Conservation (phyloP, 305 asterid species). For the Stenogyne calaminthoides region DNA sequence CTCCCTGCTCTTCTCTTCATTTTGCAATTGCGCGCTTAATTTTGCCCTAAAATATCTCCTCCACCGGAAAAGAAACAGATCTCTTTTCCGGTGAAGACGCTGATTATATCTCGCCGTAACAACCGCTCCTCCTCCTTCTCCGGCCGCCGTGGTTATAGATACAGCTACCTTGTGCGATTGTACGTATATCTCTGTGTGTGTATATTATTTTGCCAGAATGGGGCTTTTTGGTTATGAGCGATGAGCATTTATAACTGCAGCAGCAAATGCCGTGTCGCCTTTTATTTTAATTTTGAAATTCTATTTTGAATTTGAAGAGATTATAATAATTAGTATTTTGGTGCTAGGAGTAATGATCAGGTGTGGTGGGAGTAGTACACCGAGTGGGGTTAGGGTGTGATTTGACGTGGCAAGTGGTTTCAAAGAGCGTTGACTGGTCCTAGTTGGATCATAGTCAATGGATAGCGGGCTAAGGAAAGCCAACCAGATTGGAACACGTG, state of each 20-base stretch:
- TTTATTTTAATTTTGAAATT: constrained; percentile 1
- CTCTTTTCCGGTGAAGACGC: constrained; percentile 30
- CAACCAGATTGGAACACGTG: constrained; percentile 28
- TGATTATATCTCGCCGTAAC: constrained; percentile 24
- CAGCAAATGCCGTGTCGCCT: constrained; percentile 34
- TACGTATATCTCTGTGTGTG: neutral
- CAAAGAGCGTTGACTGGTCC: constrained; percentile 8
- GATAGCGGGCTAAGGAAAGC: neutral
- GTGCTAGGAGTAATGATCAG: neutral
- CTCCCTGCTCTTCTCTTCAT: constrained; percentile 42
- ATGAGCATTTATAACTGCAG: constrained; percentile 33
- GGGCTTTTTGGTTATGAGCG: constrained; percentile 30
- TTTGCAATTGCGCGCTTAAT: neutral
- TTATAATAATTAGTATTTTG: neutral
- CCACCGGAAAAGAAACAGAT: constrained; percentile 32
- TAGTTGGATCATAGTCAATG: neutral
- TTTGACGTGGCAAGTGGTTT: neutral
- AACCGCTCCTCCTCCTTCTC: constrained; percentile 21
- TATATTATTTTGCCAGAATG: neutral
- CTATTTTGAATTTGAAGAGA: neutral
- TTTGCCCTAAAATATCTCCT: neutral
- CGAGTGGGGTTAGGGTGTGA: neutral
- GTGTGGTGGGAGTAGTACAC: constrained; percentile 4
- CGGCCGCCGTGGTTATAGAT: constrained; percentile 15
- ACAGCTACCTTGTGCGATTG: constrained; percentile 1